A percentile compares a stretch with the other conserved stretches of the same genome.
phyloP scores from a whole-genome alignment of 805 yeast species.

The Monosporozyma aquatica region DNA sequence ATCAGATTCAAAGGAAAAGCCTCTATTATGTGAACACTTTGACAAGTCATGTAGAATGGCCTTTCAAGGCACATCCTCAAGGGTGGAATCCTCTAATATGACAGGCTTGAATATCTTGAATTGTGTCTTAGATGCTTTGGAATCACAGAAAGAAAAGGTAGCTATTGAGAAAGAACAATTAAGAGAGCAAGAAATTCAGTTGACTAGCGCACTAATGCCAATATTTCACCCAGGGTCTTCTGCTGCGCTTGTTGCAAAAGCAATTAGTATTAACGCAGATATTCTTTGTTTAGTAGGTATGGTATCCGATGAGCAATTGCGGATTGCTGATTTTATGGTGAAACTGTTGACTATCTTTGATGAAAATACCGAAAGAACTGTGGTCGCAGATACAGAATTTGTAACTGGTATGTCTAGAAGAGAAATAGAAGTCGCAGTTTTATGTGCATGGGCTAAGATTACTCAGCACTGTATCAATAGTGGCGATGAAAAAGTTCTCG shows the following conservation, averaged over 20 bases:
- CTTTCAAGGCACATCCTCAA: slow-evolving; percentile 72
- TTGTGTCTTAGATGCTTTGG: slow-evolving; percentile 50
- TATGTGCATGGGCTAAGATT: slow-evolving; percentile 68
- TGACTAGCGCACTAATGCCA: slow-evolving; percentile 80
- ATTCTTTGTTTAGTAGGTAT: slow-evolving; percentile 57
- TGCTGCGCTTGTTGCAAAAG: slow-evolving; percentile 63
- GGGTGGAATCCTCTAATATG: slow-evolving; percentile 48
- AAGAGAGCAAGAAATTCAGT: slow-evolving; percentile 92
- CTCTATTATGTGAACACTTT: neutral
- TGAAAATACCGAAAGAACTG: slow-evolving; percentile 16
- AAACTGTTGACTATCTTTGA: slow-evolving; percentile 52
- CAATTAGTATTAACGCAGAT: slow-evolving; percentile 68
- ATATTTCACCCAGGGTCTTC: slow-evolving; percentile 70
- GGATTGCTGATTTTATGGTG: slow-evolving; percentile 57
- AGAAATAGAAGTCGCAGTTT: slow-evolving; percentile 48
- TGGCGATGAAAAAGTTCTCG: slow-evolving; percentile 36
- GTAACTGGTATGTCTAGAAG: slow-evolving; percentile 38
- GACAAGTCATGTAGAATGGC: slow-evolving; percentile 54
- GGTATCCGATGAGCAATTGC: slow-evolving; percentile 38
- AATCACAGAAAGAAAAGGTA: slow-evolving; percentile 53
- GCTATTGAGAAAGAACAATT: slow-evolving; percentile 61
- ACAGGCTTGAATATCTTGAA: slow-evolving; percentile 61
- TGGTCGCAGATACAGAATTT: slow-evolving; percentile 47
- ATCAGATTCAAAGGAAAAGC: no score
- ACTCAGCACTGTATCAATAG: slow-evolving; percentile 27